Percentiles rank a stretch among this genome's conserved stretches.
Evolutionary conservation across 2,329 filamentous ascomycete species (phyloP).

Genomic region (Fusarium tricinctum): DNA sequence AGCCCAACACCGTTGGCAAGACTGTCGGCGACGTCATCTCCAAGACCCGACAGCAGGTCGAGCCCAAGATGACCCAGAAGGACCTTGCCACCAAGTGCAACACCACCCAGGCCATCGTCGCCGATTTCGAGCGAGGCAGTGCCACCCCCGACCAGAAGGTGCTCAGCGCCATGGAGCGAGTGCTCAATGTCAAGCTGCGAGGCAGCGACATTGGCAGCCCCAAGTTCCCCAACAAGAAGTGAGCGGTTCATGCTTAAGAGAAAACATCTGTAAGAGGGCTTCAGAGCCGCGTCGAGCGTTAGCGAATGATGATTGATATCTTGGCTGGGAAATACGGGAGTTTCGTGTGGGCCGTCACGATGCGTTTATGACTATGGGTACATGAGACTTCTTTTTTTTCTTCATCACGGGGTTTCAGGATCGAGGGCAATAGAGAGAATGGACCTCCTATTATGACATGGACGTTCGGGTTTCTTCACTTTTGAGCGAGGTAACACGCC

Average conservation of each 20-base stretch:
- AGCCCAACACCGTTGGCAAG: conserved; percentile 90
- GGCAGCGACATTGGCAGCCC: conserved; percentile 88
- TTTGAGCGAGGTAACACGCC: conserved; percentile 9
- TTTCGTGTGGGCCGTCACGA: conserved; percentile 48
- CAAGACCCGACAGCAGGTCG: conserved; percentile 81
- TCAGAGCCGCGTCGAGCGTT: conserved; percentile 49
- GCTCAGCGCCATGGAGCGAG: conserved; percentile 81
- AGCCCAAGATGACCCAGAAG: conserved; percentile 97
- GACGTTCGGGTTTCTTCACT: conserved; percentile 28
- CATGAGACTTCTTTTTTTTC: conserved; percentile 43
- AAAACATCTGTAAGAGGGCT: conserved; percentile 44
- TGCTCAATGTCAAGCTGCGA: conserved; percentile 89
- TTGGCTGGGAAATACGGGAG: conserved; percentile 47
- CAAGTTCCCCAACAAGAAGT: conserved; percentile 81
- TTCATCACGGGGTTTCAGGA: conserved; percentile 31
- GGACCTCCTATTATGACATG: conserved; percentile 21
- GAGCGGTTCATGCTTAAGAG: conserved; percentile 41
- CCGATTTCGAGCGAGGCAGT: conserved; percentile 86
- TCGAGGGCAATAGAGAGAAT: conserved; percentile 35
- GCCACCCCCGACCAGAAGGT: conserved; percentile 88
- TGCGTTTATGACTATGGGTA: conserved; percentile 47
- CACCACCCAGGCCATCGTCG: conserved; percentile 83
- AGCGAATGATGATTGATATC: conserved; percentile 50
- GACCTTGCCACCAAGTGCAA: conserved; percentile 89
- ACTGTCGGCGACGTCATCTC: conserved; percentile 87